These are phyloP conservation scores for Asparagopsis taxiformis DNA, from an alignment of 31 red algal species.

Conservation along the genomic window DNA sequence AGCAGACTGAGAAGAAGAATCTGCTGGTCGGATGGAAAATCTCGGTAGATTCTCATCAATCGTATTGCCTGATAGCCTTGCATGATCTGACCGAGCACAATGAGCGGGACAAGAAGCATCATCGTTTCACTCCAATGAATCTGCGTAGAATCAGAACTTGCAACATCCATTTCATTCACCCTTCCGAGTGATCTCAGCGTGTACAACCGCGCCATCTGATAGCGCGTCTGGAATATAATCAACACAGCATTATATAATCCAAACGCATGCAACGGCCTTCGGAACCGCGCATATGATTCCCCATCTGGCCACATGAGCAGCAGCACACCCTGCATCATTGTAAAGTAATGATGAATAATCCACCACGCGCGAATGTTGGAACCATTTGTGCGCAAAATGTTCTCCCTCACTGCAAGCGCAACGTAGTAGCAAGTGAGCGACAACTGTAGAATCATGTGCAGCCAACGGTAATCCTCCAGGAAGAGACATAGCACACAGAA, in stretches of 20 bases:
- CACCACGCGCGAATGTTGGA: conserved; percentile 94
- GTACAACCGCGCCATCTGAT: conserved; percentile 96
- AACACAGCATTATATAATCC: conserved; percentile 88
- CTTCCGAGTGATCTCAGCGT: conserved; percentile 89
- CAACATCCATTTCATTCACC: conserved; percentile 96
- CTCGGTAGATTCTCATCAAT: conserved; percentile 53
- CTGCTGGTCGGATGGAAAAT: conserved; percentile 63
- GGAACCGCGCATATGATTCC: conserved; percentile 75
- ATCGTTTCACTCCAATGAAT: conserved; percentile 94
- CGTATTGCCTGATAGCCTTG: conserved; percentile 70
- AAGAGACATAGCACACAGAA: conserved; percentile 64
- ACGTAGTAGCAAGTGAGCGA: conserved; percentile 90
- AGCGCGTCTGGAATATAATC: conserved; percentile 94
- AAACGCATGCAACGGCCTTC: conserved; percentile 70
- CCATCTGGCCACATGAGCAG: conserved; percentile 91
- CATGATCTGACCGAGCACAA: conserved; percentile 83
- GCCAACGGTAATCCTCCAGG: conserved; percentile 76
- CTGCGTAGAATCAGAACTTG: conserved; percentile 87
- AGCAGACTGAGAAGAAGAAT: conserved; percentile 64
- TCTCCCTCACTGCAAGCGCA: conserved; percentile 86
- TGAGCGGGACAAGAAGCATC: conserved; percentile 76
- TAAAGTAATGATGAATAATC: conserved; percentile 96
- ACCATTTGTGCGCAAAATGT: conserved; percentile 86
- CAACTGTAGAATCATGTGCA: conserved; percentile 91
- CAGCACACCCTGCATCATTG: conserved; percentile 75